phyloP scores from a whole-genome alignment of 768 basidiomycete genomes.

The Leccinum arenicola region DNA sequence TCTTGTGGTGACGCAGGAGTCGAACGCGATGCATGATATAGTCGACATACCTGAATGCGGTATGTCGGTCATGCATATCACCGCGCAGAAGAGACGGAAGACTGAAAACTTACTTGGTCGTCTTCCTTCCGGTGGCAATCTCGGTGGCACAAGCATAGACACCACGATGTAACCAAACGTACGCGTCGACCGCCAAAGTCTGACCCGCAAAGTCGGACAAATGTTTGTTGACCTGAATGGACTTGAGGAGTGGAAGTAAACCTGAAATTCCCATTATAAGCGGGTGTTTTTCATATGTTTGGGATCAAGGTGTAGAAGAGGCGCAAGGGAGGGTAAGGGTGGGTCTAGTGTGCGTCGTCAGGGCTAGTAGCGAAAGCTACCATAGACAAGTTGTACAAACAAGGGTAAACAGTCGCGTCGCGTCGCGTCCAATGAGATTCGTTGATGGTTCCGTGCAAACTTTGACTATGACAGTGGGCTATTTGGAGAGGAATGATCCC shows the following conservation, averaged over 20 bases:
- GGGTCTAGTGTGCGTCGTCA: neutral
- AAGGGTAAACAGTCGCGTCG: slow-evolving; percentile 33
- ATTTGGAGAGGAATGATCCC: neutral
- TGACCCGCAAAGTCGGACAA: slow-evolving; percentile 82
- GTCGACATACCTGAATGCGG: slow-evolving; percentile 76
- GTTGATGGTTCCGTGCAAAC: neutral
- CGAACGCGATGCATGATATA: slow-evolving; percentile 93
- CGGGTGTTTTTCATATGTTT: neutral
- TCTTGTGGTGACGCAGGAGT: slow-evolving; percentile 78
- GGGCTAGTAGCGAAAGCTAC: neutral
- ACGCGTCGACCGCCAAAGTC: slow-evolving; percentile 90
- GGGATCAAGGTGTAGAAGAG: slow-evolving; percentile 5
- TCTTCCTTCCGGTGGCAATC: slow-evolving; percentile 78
- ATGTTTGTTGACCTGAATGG: slow-evolving; percentile 76
- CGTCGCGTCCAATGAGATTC: slow-evolving; percentile 20
- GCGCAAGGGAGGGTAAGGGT: neutral
- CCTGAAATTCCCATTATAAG: slow-evolving; percentile 85
- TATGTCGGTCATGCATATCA: slow-evolving; percentile 2
- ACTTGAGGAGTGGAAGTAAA: slow-evolving; percentile 84
- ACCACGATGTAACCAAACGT: slow-evolving; percentile 91
- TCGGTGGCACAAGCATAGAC: slow-evolving; percentile 89
- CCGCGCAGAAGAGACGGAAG: neutral
- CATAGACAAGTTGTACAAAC: slow-evolving; percentile 17
- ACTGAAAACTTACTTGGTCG: slow-evolving; percentile 65
- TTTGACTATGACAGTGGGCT: neutral